Base-by-base conservation (phyloP, 2,329 filamentous ascomycete species). In the Penicillium corylophilum region DNA sequence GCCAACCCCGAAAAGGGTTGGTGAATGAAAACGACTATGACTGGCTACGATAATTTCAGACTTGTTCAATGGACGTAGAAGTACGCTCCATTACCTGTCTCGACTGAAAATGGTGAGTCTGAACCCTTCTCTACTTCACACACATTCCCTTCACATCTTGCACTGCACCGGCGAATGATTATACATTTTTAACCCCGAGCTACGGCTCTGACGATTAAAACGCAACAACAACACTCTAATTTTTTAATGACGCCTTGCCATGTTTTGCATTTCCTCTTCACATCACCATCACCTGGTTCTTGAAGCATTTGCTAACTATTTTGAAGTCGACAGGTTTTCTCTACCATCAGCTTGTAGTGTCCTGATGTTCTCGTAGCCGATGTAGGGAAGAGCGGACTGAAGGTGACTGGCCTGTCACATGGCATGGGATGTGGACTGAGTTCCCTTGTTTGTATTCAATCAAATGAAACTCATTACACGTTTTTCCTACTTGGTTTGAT, bases 191-290 rank as follows among this genome's bases (percentile, higher is more conserved):
- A 86, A 85, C 82, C 76, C 82, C 77, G 77, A 84, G 70, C 68
- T 62, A 61, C 56, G 57, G 65, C 77, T 51, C 72, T 84, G 82
- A 83, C 74, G 81, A 84, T 70, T 61, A 73, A 79, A 77, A 76
- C 61, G 77, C 79, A 83, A 82, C 82, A 83, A 81, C 77, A 81
- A 82, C 77, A 85, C 82, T 86, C 82, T 86, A 85, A 85, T 86
- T 86, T 86, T 85, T 86, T 85, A 71, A 81, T 85, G 83, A 86
- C 73, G 68, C 69, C 69, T 53, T 53, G 42, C 47, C 50, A 44
- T 51, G 44, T 44, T 42, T 50, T 47, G 46, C 33, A 42, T 38
- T 53, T 57, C 42, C 36, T 47, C 42, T 55, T 29, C 24, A 39
- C 44, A 33, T 53, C 29, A 46, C 39, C 31, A 46, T 50, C n/a